Evolutionary conservation across 192 early-diverging fungal genomes (phyloP).

Genomic region (Linderina pennispora): DNA sequence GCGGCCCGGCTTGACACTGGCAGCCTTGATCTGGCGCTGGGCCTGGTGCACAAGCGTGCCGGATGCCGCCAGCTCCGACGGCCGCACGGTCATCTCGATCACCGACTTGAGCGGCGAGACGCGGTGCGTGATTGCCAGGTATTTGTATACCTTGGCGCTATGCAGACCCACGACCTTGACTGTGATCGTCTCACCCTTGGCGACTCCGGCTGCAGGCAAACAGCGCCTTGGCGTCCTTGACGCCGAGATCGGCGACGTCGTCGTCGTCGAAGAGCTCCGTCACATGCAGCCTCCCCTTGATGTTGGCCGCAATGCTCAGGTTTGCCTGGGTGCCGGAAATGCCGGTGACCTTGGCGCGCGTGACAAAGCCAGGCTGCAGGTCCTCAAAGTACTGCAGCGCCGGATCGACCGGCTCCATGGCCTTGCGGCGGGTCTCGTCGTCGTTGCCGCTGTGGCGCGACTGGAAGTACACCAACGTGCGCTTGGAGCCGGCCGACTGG

Average conservation of each 20-base stretch:
- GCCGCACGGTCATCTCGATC: slow-evolving; percentile 55
- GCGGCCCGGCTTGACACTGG: slow-evolving; percentile 33
- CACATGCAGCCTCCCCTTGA: slow-evolving; percentile 69
- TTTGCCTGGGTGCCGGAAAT: slow-evolving; percentile 55
- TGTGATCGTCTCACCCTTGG: slow-evolving; percentile 31
- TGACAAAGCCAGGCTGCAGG: slow-evolving; percentile 37
- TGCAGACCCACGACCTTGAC: slow-evolving; percentile 66
- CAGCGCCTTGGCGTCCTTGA: slow-evolving; percentile 18
- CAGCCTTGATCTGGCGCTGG: slow-evolving; percentile 13
- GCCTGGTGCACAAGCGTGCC: slow-evolving; percentile 4
- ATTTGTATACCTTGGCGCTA: slow-evolving; percentile 56
- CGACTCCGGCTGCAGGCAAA: slow-evolving; percentile 29
- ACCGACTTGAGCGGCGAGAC: slow-evolving; percentile 43
- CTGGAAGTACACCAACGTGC: slow-evolving; percentile 28
- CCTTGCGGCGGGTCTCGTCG: slow-evolving; percentile 12
- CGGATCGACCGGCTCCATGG: slow-evolving; percentile 38
- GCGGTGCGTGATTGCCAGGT: slow-evolving; percentile 59
- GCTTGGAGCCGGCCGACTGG: slow-evolving; percentile 27
- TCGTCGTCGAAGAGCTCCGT: slow-evolving; percentile 57
- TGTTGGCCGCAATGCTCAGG: slow-evolving; percentile 58
- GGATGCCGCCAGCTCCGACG: slow-evolving; percentile 38
- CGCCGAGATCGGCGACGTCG: slow-evolving; percentile 22
- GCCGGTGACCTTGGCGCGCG: slow-evolving; percentile 35
- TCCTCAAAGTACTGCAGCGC: slow-evolving; percentile 45
- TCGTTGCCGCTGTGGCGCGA: background rate